Conservation (phyloP, 306 rosid species). For the Nissolia schottii region DNA sequence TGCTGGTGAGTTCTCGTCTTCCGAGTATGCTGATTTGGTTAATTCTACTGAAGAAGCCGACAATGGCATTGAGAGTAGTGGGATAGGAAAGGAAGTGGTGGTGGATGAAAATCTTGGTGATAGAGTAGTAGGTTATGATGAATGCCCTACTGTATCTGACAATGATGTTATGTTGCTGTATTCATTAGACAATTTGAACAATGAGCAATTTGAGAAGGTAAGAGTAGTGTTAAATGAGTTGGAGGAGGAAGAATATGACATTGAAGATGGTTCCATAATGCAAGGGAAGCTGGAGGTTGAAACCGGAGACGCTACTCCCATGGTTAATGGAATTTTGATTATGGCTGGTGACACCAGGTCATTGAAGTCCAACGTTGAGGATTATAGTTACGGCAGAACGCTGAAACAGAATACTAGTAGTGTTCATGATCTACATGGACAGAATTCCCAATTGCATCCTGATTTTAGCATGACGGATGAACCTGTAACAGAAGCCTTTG, state of each 20-base stretch:
- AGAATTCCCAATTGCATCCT: background rate
- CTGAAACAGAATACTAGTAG: background rate
- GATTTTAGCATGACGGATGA: constrained; percentile 3
- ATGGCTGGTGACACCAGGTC: background rate
- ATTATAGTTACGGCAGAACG: background rate
- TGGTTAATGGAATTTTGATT: constrained; percentile 14
- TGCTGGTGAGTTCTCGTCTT: background rate
- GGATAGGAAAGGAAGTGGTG: constrained; percentile 22
- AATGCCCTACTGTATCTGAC: background rate
- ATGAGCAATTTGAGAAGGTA: constrained; percentile 15
- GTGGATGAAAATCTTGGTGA: constrained; percentile 13
- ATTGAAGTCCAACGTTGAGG: constrained; percentile 6
- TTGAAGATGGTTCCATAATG: constrained; percentile 6
- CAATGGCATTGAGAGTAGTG: background rate
- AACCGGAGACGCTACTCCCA: background rate
- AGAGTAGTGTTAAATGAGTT: constrained; percentile 16
- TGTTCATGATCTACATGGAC: background rate
- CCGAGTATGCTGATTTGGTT: background rate
- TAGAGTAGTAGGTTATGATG: constrained; percentile 14
- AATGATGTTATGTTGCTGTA: constrained; percentile 2
- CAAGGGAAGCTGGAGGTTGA: constrained; percentile 4
- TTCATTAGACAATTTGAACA: background rate
- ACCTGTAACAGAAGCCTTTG: constrained; percentile 5
- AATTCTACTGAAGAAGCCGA: constrained; percentile 20
- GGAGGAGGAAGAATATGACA: constrained; percentile 15